Conservation (phyloP, 2,329 filamentous ascomycete genomes). For the Cladophialophora bantiana region DNA sequence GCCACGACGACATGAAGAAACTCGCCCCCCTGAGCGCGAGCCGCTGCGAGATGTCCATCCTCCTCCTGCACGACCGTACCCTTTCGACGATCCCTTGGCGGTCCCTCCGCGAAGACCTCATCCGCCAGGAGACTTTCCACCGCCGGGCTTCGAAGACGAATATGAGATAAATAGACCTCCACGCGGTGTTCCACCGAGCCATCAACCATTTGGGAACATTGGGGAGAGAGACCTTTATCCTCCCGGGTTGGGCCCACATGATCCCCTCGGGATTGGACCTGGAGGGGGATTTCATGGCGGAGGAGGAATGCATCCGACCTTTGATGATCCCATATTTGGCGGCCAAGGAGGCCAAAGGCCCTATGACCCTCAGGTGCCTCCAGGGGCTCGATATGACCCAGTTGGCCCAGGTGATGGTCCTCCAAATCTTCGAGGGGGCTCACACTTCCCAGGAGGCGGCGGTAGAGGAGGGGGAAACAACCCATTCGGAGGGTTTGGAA, state of each 20-base stretch:
- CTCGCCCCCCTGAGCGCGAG: conserved; percentile 54
- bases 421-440: conserved; percentile 55
- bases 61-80: conserved; percentile 70
- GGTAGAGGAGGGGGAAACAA: conserved; percentile 52
- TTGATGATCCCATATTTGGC: conserved; percentile 86
- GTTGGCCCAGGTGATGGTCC: conserved; percentile 72
- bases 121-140: conserved; percentile 77
- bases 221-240: conserved; percentile 90
- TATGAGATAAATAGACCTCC: conserved; percentile 78
- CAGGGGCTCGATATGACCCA: conserved; percentile 91
- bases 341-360: conserved; percentile 61
- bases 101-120: conserved; percentile 66
- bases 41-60: conserved; percentile 62
- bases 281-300: conserved; percentile 66
- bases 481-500: conserved; percentile 67
- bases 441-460: conserved; percentile 57
- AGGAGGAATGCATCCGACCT: conserved; percentile 94
- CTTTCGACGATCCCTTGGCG: conserved; percentile 71
- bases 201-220: conserved; percentile 61
- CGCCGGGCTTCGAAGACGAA: conserved; percentile 93
- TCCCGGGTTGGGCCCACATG: conserved; percentile 80
- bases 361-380: conserved; percentile 77
- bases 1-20: conserved; percentile 51
- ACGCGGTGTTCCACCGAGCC: conserved; percentile 54
- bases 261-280: conserved; percentile 76